Evolutionary conservation across 1,284 basidiomycete genomes (phyloP).

Genomic region (Porodaedalea pini): DNA sequence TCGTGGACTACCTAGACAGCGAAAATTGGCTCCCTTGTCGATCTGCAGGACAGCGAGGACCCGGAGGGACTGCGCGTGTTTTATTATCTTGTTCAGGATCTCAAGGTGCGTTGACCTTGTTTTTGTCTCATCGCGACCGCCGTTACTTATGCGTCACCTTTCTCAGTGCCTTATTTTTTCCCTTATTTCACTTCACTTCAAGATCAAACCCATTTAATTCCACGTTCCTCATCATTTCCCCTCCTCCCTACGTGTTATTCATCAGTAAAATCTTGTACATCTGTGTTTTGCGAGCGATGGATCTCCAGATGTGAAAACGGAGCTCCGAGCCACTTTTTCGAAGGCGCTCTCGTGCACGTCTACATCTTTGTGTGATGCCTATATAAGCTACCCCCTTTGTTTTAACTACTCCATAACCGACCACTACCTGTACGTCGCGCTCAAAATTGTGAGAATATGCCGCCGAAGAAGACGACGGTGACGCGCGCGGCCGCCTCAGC

Average conservation of each 20-base stretch:
- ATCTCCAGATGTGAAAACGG: conserved; percentile 1
- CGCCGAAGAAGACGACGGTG: conserved; percentile 3
- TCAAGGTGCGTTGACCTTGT: conserved; percentile 64
- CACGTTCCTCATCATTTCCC: neutral
- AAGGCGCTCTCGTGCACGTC: neutral
- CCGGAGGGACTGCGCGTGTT: conserved; percentile 98
- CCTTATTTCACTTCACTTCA: conserved; percentile 96
- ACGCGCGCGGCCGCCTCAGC: neutral
- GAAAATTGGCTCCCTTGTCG: conserved; percentile 94
- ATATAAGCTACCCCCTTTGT: neutral
- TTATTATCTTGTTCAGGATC: conserved; percentile 97
- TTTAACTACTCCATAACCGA: neutral
- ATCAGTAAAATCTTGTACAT: neutral
- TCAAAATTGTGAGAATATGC: neutral
- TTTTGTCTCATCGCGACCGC: neutral
- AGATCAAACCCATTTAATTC: conserved; percentile 93
- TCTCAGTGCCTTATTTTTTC: conserved; percentile 93
- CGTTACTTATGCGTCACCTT: neutral
- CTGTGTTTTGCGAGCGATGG: neutral
- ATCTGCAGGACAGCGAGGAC: conserved; percentile 96
- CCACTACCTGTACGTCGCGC: neutral
- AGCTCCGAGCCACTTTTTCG: neutral
- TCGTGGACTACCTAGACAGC: conserved; percentile 65
- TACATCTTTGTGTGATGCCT: neutral
- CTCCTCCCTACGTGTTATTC: neutral